Base-by-base conservation (phyloP, 768 basidiomycete species). In the Agaricus blazei region DNA sequence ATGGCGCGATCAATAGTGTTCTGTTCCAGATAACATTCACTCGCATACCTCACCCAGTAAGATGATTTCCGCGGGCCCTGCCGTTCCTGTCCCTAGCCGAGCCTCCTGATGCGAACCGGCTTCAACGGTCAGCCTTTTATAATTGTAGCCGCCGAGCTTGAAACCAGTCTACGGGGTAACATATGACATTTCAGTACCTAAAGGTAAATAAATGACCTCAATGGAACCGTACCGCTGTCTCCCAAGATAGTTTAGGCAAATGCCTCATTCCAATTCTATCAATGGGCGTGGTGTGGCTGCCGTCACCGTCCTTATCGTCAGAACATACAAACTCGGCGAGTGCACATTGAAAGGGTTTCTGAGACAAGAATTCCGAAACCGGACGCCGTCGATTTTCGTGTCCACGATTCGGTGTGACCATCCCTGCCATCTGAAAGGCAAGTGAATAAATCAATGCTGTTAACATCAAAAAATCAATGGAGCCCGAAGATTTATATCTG, bases 1-100 rank as follows among this genome's bases (percentile, higher is more conserved):
- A 37, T 31, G 31, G 54, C 57, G 29, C 50, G 61, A 44, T 64
- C 59, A 58, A 29, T 56, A 37, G 40, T 19, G 34, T 47, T 53
- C 51, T 44, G 31, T 24, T 47, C 19, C 38, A 34, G n/a, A 49
- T 44, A 34, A 50, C 36, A 14, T n/a, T 27, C 36, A 52, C 44
- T 40, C 31, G 64, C 71, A 52, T 57, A 77, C 78, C 70, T 79
- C 71, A 50, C 79, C 79, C 29, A 72, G 52, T 52, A 75, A 58
- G 29, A 74, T 52, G 48, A 71, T 65, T 51, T 74, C 72, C 38
- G 68, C 51, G 11, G 64, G 67, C 27, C 67, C 56, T 28, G 46
- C 53, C 9, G 54, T 49, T 57, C 60, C 55, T 27, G 9, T 37
- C n/a, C n/a, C 47, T 36, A 29, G 29, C 8, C 34, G 31, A 28